Evolutionary conservation across 306 rosid genomes (phyloP).

Genomic region (Fragaria ananassa): DNA sequence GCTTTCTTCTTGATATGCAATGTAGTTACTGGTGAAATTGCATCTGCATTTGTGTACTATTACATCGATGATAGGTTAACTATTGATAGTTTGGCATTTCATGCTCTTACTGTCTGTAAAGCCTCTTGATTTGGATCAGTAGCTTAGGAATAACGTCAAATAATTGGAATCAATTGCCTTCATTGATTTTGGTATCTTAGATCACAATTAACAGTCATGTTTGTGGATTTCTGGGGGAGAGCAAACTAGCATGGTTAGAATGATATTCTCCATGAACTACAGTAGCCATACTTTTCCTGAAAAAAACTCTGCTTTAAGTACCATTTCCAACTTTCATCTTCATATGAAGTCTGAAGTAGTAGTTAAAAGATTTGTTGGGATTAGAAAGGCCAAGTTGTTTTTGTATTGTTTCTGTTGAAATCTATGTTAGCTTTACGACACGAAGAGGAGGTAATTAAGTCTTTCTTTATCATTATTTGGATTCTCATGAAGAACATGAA

Average conservation of each 20-base stretch:
- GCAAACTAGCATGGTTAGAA: not conserved
- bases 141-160: constrained; percentile 10
- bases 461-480: not conserved
- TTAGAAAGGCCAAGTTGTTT: not conserved
- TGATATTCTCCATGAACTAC: not conserved
- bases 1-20: constrained; percentile 9
- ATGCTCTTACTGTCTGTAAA: constrained; percentile 1
- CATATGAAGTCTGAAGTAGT: not conserved
- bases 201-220: not conserved
- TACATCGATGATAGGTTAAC: not conserved
- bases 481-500: not conserved
- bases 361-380: not conserved
- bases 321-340: not conserved
- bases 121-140: not conserved
- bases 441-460: not conserved
- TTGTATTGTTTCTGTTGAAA: no score
- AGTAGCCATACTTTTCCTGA: not conserved
- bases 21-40: not conserved
- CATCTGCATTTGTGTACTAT: not conserved
- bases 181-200: not conserved
- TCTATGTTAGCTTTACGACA: not conserved
- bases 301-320: not conserved
- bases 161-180: not conserved
- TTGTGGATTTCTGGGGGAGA: not conserved
- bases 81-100: constrained; percentile 7